Conservation (phyloP, 192 early-diverging fungal species). For the Dispira parvispora region DNA sequence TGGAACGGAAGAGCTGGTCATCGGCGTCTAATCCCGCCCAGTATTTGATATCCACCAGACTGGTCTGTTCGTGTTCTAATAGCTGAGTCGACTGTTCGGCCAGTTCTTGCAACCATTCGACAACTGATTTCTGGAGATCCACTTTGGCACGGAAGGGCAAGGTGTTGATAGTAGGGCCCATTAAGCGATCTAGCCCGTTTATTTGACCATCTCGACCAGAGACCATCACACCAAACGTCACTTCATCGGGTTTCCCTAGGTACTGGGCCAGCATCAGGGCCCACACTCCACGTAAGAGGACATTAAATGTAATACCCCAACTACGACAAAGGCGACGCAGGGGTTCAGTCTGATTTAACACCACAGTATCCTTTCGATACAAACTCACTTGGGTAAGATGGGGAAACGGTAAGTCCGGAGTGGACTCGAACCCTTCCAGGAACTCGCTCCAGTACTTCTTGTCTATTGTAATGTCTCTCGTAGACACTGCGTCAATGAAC, state of each 20-base stretch:
- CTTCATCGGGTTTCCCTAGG: neutral
- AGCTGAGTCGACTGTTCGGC: neutral
- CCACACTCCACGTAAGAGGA: neutral
- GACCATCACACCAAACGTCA: slow-evolving; percentile 2
- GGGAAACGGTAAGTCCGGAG: too few relatives aligned
- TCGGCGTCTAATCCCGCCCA: neutral
- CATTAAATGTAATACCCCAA: neutral
- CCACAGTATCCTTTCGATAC: too few relatives aligned
- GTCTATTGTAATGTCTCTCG: too few relatives aligned
- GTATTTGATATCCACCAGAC: neutral
- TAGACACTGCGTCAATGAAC: too few relatives aligned
- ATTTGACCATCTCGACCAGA: slow-evolving; percentile 3
- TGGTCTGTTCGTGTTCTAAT: neutral
- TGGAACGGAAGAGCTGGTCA: neutral
- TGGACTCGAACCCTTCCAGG: too few relatives aligned
- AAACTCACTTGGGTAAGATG: too few relatives aligned
- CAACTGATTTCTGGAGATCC: neutral
- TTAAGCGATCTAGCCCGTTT: neutral
- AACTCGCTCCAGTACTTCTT: too few relatives aligned
- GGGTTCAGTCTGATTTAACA: neutral
- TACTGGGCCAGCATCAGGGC: neutral
- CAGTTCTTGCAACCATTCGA: neutral
- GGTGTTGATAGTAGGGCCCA: neutral
- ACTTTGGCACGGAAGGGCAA: neutral
- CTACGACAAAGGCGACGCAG: neutral